Evolutionary conservation across 306 rosid species (phyloP).

Genomic region (Arachis stenosperma): DNA sequence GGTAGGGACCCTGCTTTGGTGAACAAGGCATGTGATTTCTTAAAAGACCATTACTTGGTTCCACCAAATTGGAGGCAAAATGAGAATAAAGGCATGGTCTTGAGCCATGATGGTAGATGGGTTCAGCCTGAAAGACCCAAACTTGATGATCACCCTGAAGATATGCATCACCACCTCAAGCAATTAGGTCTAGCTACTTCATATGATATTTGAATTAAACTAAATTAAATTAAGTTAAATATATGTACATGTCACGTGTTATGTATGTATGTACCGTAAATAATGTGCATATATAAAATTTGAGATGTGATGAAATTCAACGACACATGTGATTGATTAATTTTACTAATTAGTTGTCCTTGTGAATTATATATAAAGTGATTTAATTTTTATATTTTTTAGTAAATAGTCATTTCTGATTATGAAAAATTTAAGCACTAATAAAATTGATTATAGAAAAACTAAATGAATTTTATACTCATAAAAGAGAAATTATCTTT

Average conservation of each 20-base stretch:
- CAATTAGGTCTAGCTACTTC: constrained; percentile 46
- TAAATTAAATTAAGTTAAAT: no score
- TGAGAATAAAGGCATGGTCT: constrained; percentile 82
- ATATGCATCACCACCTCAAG: constrained; percentile 57
- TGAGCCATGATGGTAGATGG: constrained; percentile 78
- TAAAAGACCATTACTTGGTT: constrained; percentile 81
- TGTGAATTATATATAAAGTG: no score
- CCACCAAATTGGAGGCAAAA: constrained; percentile 86
- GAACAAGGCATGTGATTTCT: constrained; percentile 77
- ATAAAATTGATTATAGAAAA: no score
- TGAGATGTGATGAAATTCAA: no score
- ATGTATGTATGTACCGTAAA: neutral
- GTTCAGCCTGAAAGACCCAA: constrained; percentile 74
- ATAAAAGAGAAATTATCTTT: no score
- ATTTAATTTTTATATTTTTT: no score
- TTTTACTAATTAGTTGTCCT: no score
- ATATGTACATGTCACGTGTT: neutral
- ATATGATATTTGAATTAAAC: neutral
- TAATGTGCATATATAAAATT: neutral
- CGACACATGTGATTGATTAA: no score
- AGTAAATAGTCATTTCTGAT: no score
- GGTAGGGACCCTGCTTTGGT: constrained; percentile 91
- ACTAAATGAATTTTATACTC: no score
- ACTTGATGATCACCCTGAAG: constrained; percentile 62
- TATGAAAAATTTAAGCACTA: no score